Conservation (phyloP, 306 rosid species). For the Fagus sylvatica region DNA sequence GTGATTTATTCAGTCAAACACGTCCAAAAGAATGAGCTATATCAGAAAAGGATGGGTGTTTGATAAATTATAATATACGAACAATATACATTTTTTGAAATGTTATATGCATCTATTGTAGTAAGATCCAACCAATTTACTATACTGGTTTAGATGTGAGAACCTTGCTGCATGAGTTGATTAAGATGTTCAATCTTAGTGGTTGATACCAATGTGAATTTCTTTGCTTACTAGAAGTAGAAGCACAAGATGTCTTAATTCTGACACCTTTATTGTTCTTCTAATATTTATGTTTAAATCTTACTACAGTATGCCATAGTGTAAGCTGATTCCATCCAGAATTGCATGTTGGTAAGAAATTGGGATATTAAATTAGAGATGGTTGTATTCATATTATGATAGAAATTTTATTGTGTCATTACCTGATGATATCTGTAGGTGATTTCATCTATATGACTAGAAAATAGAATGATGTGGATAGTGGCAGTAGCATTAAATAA, state of each 20-base stretch:
- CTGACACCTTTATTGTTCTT: neutral
- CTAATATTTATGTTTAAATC: neutral
- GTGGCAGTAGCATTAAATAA: neutral
- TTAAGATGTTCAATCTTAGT: no score
- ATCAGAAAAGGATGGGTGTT: no score
- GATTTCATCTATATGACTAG: neutral
- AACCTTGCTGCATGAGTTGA: no score
- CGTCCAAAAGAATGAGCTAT: no score
- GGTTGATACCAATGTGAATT: neutral
- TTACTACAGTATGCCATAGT: neutral
- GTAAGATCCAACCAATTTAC: no score
- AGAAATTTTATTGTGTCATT: neutral
- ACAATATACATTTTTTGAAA: no score
- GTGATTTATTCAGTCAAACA: no score
- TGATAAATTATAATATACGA: no score
- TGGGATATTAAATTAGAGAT: neutral
- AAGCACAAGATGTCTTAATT: neutral
- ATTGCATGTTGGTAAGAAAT: neutral
- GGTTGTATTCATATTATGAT: neutral
- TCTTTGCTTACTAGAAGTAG: neutral
- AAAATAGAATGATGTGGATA: neutral
- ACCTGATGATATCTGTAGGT: neutral
- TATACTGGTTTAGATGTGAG: no score
- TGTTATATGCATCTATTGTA: no score
- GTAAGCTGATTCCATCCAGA: neutral